A percentile compares a stretch with the other conserved stretches of the same genome.
Conservation (phyloP, 2,329 filamentous ascomycete genomes). For the Neonectria sp. region DNA sequence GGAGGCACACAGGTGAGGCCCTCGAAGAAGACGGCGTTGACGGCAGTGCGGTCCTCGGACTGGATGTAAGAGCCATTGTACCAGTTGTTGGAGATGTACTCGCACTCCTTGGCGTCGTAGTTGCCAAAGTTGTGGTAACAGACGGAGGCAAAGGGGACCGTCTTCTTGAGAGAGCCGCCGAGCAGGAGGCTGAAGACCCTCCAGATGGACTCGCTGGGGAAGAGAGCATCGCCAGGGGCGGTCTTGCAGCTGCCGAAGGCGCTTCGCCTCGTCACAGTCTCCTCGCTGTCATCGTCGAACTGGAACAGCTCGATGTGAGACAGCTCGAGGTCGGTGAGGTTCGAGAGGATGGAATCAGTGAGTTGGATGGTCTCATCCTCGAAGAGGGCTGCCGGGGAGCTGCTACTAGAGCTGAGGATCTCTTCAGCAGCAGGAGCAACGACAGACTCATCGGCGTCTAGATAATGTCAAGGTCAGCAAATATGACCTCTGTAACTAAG, state of each 20-base stretch:
- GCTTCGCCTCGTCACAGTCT: conserved; percentile 18
- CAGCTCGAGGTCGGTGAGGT: conserved; percentile 49
- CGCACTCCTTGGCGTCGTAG: conserved; percentile 29
- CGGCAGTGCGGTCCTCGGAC: conserved; percentile 55
- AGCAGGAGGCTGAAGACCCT: conserved; percentile 51
- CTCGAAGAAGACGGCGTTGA: conserved; percentile 58
- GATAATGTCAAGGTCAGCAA: conserved; percentile 5
- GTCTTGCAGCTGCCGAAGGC: conserved; percentile 47
- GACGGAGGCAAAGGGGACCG: conserved; percentile 50
- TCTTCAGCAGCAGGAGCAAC: conserved; percentile 42
- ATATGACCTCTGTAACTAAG: neutral
- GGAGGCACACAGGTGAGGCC: conserved; percentile 54
- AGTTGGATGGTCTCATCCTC: conserved; percentile 51
- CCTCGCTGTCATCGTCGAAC: conserved; percentile 45
- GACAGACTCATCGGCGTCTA: conserved; percentile 37
- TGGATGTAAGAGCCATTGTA: conserved; percentile 36
- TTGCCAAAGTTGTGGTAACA: conserved; percentile 47
- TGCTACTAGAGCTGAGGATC: conserved; percentile 27
- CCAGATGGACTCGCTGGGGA: conserved; percentile 48
- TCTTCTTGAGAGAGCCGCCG: conserved; percentile 51
- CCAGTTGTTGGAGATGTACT: conserved; percentile 36
- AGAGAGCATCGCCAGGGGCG: conserved; percentile 48
- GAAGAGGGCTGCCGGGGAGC: conserved; percentile 29
- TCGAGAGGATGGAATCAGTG: conserved; percentile 52
- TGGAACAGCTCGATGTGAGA: conserved; percentile 52